Conservation (phyloP, 169 alveolate genomes). For the Plasmodium ovale region DNA sequence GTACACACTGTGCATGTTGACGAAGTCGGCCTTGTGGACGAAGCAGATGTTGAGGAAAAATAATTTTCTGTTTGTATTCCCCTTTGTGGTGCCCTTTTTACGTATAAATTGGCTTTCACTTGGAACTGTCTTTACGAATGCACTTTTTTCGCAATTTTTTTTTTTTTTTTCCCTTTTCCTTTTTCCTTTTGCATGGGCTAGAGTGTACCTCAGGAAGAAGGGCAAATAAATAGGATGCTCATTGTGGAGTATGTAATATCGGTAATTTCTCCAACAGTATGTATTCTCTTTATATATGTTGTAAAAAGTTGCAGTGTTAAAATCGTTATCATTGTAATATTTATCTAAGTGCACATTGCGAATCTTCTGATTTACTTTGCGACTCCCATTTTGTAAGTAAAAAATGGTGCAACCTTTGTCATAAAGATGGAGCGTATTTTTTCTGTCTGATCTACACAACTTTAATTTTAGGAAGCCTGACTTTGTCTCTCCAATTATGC, state of each 20-base stretch:
- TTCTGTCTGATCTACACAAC: slow-evolving; percentile 42
- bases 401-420: slow-evolving; percentile 64
- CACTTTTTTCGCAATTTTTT: not conserved
- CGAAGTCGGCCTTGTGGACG: slow-evolving; percentile 49
- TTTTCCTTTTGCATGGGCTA: not conserved
- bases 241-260: slow-evolving; percentile 9
- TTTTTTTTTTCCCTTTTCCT: slow-evolving; percentile 7
- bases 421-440: slow-evolving; percentile 1
- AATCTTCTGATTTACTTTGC: not conserved
- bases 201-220: slow-evolving; percentile 4
- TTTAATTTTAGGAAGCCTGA: slow-evolving; percentile 20
- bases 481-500: not conserved
- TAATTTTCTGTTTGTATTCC: slow-evolving; percentile 23
- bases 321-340: slow-evolving; percentile 41
- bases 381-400: slow-evolving; percentile 21
- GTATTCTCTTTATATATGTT: slow-evolving; percentile 40
- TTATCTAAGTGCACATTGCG: not conserved
- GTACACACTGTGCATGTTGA: slow-evolving; percentile 60
- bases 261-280: slow-evolving; percentile 25
- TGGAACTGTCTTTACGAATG: not conserved
- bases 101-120: not conserved
- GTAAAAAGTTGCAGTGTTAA: slow-evolving; percentile 28
- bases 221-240: slow-evolving; percentile 65
- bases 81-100: not conserved
- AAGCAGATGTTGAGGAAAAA: slow-evolving; percentile 47